Evolutionary conservation across 1,284 basidiomycete species (phyloP).

Genomic region (Malassezia dermatis): DNA sequence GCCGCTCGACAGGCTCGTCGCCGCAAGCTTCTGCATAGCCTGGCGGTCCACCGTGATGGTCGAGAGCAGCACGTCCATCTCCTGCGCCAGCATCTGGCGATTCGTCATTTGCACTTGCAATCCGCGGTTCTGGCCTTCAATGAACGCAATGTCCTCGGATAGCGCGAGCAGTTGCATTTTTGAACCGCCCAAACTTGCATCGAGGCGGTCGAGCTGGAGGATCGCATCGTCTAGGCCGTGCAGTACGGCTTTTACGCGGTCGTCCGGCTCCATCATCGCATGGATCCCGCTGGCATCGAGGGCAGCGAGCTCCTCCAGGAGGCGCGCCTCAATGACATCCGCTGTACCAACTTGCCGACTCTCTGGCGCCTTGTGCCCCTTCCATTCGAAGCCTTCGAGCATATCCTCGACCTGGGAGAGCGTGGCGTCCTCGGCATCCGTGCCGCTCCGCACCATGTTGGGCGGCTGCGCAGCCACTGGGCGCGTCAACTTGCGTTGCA

Average conservation of each 20-base stretch:
- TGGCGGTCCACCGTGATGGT: conserved; percentile 80
- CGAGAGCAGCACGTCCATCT: conserved; percentile 55
- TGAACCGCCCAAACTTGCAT: conserved; percentile 38
- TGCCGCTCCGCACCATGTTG: not conserved
- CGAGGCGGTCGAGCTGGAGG: conserved; percentile 70
- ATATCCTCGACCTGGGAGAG: conserved; percentile 69
- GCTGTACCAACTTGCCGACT: conserved; percentile 28
- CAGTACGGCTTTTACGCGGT: conserved; percentile 71
- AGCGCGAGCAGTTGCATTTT: conserved; percentile 42
- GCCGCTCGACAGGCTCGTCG: conserved; percentile 71
- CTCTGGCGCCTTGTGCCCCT: conserved; percentile 10
- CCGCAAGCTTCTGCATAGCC: conserved; percentile 65
- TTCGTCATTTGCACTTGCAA: conserved; percentile 96
- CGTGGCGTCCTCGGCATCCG: conserved; percentile 25
- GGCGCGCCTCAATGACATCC: conserved; percentile 42
- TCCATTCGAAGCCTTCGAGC: conserved; percentile 94
- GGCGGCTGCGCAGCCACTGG: conserved; percentile 1
- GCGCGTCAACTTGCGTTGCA: conserved; percentile 3
- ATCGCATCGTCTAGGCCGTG: conserved; percentile 79
- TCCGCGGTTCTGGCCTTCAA: conserved; percentile 92
- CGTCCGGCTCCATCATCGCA: conserved; percentile 84
- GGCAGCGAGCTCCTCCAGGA: conserved; percentile 42
- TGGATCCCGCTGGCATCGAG: conserved; percentile 69
- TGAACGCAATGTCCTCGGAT: conserved; percentile 74
- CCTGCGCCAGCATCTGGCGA: conserved; percentile 57